Evolutionary conservation across 768 basidiomycete genomes (phyloP).

Genomic region (Hypholoma fasciculare): DNA sequence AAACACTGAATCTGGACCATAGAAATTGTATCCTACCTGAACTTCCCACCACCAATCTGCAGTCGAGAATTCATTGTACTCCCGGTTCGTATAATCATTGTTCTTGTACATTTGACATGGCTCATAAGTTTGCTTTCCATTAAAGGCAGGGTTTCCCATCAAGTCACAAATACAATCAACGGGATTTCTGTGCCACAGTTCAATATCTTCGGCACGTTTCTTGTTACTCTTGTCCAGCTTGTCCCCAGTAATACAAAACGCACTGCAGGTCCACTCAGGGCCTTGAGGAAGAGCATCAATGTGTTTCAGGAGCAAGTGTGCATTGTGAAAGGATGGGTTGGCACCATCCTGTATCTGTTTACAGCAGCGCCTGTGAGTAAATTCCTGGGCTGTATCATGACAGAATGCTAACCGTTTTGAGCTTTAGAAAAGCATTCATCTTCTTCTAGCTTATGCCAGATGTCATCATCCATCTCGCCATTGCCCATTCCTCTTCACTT

Average conservation of each 20-base stretch:
- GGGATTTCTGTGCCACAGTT: constrained; percentile 9
- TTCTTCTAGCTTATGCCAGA: constrained; percentile 26
- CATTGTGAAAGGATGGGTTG: constrained; percentile 25
- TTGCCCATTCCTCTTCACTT: constrained; percentile 30
- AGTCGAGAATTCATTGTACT: constrained; percentile 46
- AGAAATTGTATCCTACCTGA: no score
- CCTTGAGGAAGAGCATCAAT: constrained; percentile 26
- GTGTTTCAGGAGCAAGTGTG: constrained; percentile 18
- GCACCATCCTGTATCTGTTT: no score
- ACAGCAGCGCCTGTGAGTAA: no score
- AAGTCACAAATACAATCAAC: constrained; percentile 36
- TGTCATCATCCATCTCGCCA: constrained; percentile 30
- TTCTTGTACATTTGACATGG: background rate
- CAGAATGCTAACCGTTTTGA: no score
- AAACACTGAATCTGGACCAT: no score
- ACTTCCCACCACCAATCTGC: constrained; percentile 48
- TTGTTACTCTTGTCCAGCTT: no score
- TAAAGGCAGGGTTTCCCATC: constrained; percentile 32
- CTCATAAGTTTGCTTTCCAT: background rate
- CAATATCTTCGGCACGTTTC: constrained; percentile 1
- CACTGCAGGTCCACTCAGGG: constrained; percentile 23
- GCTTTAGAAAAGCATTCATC: constrained; percentile 31
- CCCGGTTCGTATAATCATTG: background rate
- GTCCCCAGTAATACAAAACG: no score
- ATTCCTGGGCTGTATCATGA: no score